Percentiles rank a stretch among this genome's conserved stretches.
Conservation (phyloP, 768 basidiomycete species). For the Xerocomellus intermedius region DNA sequence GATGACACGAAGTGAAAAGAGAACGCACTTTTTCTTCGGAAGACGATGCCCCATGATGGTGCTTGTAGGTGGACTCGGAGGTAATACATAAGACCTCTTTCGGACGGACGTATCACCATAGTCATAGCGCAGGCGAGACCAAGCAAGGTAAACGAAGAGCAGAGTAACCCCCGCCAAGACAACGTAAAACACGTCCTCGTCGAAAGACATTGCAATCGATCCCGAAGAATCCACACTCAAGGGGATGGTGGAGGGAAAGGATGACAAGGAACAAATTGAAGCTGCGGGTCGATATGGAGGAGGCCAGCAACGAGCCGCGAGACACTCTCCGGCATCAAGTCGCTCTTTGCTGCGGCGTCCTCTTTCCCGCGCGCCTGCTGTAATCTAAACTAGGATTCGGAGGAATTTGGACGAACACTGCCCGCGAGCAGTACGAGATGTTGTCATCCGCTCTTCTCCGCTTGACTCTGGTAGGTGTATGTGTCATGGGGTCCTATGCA, state of each 20-base stretch:
- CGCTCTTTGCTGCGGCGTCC: too few species aligned
- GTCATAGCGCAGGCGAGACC: neutral
- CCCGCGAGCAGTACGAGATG: slow-evolving; percentile 45
- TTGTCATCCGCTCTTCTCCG: slow-evolving; percentile 46
- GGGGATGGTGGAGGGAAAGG: neutral
- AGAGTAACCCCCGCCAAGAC: neutral
- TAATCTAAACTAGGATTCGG: slow-evolving; percentile 74
- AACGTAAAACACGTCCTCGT: neutral
- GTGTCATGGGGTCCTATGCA: too few species aligned
- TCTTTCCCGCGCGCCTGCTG: slow-evolving; percentile 63
- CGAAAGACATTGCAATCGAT: neutral
- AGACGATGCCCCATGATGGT: slow-evolving; percentile 3
- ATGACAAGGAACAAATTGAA: neutral
- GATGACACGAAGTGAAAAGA: neutral
- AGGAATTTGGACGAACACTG: slow-evolving; percentile 51
- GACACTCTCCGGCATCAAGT: too few species aligned
- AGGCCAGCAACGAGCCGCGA: too few species aligned
- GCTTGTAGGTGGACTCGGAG: slow-evolving; percentile 8
- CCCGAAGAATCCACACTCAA: neutral
- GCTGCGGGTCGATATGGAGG: too few species aligned
- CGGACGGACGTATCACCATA: neutral
- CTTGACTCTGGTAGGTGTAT: slow-evolving; percentile 50
- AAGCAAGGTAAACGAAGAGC: neutral
- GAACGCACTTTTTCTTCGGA: slow-evolving; percentile 1
- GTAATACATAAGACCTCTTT: neutral